Percentiles rank a stretch among this genome's conserved stretches.
Evolutionary conservation across 1,284 basidiomycete genomes (phyloP).

Genomic region (Limonomyces culmigenus): DNA sequence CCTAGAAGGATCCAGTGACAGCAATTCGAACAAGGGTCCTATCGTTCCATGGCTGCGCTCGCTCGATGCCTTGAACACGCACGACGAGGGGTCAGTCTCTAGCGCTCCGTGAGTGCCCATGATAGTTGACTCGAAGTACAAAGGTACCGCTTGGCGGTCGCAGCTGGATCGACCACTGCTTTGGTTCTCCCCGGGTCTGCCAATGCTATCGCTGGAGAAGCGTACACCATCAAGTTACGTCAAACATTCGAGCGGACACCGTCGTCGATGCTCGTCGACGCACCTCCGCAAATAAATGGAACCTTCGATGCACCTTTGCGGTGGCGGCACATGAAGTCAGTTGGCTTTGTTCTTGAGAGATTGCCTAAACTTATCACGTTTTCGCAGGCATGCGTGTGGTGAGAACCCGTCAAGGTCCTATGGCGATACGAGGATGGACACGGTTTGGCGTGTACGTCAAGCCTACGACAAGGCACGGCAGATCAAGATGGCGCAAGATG

Average conservation of each 20-base stretch:
- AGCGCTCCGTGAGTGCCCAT: too few relatives aligned
- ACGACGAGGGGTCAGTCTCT: slow-evolving; percentile 18
- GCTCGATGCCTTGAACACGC: slow-evolving; percentile 22
- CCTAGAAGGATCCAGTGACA: slow-evolving; percentile 16
- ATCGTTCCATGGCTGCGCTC: slow-evolving; percentile 20
- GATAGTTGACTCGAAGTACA: too few relatives aligned
- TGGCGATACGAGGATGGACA: slow-evolving; percentile 25
- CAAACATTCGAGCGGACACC: slow-evolving; percentile 23
- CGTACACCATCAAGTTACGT: slow-evolving; percentile 32
- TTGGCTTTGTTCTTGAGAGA: not conserved
- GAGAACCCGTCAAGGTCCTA: not conserved
- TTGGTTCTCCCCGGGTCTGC: slow-evolving; percentile 30
- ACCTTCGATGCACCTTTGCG: slow-evolving; percentile 14
- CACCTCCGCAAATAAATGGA: slow-evolving; percentile 21
- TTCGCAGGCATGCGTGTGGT: slow-evolving; percentile 3
- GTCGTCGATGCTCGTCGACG: slow-evolving; percentile 27
- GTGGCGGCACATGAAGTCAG: slow-evolving; percentile 30
- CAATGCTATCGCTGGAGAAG: slow-evolving; percentile 25
- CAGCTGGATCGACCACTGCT: too few relatives aligned
- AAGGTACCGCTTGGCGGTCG: too few relatives aligned
- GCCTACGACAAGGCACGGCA: slow-evolving; percentile 39
- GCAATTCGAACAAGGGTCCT: slow-evolving; percentile 13
- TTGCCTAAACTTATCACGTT: not conserved
- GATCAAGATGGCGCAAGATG: slow-evolving; percentile 57
- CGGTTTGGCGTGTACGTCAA: slow-evolving; percentile 35